Base-by-base conservation (phyloP, 441 rosid genomes). In the Pelargonium myrrhifolium region DNA sequence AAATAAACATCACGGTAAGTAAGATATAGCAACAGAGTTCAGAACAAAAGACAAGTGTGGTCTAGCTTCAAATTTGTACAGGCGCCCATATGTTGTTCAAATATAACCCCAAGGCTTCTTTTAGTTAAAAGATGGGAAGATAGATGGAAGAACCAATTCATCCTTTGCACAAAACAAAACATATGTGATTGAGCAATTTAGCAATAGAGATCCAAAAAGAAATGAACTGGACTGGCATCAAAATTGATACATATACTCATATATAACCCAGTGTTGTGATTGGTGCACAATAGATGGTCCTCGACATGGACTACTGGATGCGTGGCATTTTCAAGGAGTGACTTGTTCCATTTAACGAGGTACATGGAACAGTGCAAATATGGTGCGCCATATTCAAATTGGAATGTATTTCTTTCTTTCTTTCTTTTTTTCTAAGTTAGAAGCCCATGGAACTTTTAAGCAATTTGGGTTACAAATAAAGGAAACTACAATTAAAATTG, bases 1-100 rank as follows among this genome's bases (percentile, higher is more conserved):
- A 78, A 71, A 8, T n/a, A 70, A 70, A 68, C 40, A 53, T 15
- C 65, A 69, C 55, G 11, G 64, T 61, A 60, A 65, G 26, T 39
- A 67, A 66, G 15, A 15, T 68, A 55, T 7, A 49, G 65, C 53
- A 72, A 42, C 3, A 5, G 40, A 26, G 0, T 22, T 22, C 20
- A 18, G 3, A 35, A 66, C 31, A 65, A 20, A 24, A 53, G 65
- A 39, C 39, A 12, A 58, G 59, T 18, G 22, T 43, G 68, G 6
- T 18, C 21, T 51, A 55, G 14, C 42, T 43, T 66, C 68, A 77
- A 68, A 70, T 40, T 40, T 1, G 12, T 9, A 10, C 45, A 10
- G 14, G 45, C 9, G 9, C 61, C 9, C 9, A 56, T 53, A 53
- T 17, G 21, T 6, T 49, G 4, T 49, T 47, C 7, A 5, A 49